Evolutionary conservation across 192 early-diverging fungal species (phyloP), one percentile per base, ranked within the genome.

Genomic region (Podila epigama): DNA sequence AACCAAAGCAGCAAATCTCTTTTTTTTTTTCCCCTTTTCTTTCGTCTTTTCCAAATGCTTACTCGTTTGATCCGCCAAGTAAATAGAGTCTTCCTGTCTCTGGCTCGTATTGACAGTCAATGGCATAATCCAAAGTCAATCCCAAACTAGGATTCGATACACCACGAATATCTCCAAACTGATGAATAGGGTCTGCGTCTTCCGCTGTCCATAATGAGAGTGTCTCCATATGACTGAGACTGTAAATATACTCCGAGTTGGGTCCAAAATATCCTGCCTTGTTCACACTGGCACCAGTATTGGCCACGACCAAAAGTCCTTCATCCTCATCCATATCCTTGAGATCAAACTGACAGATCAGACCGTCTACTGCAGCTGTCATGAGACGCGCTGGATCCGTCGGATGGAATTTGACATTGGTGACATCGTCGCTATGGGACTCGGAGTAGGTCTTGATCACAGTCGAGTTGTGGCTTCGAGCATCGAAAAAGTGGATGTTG

Each of bases 231-330:
- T 98, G 96, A 32, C 91, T 97, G 13, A 93, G 77, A 41, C 86
- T 88, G 66, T 94, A 99, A 8, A 98, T 60, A 79, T 94, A 97
- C 82, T 98, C 95, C n/a, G 85, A 84, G 10, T 73, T 71, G 2
- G 96, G 94, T 15, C 97, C 97, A 82, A 98, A 98, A 81, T 92
- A 99, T 4, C 96, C 96, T 60, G 91, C 77, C 61, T 86, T 90
- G 70, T 87, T 87, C n/a, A 99, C 86, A 6, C 93, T 93, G 16
- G 94, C 88, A 16, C 85, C 85, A 4, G 91, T 91, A 57, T 97
- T 97, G 18, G 96, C 87, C 2, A 94, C 93, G 34, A 89, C 88
- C 51, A 93, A 65, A 5, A 99, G 67, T 1, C 89, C 93, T 39
- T 99, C 96, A 39, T 98, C 96, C 78, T 99, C 96, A 25, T 95